Base-by-base conservation (phyloP, 179 eudicot species). In the Carnegiea gigantea region DNA sequence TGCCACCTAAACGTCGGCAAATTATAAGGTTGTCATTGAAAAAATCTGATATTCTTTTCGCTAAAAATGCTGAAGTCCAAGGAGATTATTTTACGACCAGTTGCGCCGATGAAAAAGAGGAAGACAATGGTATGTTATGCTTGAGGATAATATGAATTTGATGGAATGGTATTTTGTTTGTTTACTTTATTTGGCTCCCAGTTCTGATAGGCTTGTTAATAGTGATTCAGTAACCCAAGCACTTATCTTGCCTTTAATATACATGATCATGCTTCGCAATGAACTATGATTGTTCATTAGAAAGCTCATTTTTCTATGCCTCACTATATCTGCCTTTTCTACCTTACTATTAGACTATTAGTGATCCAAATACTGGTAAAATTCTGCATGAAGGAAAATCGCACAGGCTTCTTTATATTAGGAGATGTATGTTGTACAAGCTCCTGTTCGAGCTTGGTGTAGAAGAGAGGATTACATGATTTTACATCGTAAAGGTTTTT, bases 1-100 rank as follows among this genome's bases (percentile, higher is more conserved):
- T 97, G 85, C 99, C 98, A 23, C 94, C 99, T 46, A 92, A 89
- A 81, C 97, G 99, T 14, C 89, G 99, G 72, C 98, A 97, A 88
- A 88, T 97, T 73, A 90, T 97, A 79, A 91, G 83, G 64, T 80
- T 97, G 82, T 85, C 85, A 46, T 83, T 97, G 79, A 95, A 87
- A 82, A 93, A 79, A 82, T 87, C 97, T 77, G 95, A 97, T 82
- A 88, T 97, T 80, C 76, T 67, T 80, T 76, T 77, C n/a, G 99
- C 99, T 62, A 87, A 84, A 87, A 81, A 74, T 77, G 84, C 81
- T 78, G 77, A 87, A 81, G 86, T 68, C 80, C 76, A 83, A 73
- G 75, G 28, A 75, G 86, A 83, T 82, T 77, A 88, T 82, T 40
- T 81, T 28, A 54, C 85, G 43, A 70, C 74, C 17, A 83, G 59